A percentile compares a stretch with the other conserved stretches of the same genome.
phyloP scores from a whole-genome alignment of 2,329 filamentous ascomycete genomes.

The Apiospora malaysiana region DNA sequence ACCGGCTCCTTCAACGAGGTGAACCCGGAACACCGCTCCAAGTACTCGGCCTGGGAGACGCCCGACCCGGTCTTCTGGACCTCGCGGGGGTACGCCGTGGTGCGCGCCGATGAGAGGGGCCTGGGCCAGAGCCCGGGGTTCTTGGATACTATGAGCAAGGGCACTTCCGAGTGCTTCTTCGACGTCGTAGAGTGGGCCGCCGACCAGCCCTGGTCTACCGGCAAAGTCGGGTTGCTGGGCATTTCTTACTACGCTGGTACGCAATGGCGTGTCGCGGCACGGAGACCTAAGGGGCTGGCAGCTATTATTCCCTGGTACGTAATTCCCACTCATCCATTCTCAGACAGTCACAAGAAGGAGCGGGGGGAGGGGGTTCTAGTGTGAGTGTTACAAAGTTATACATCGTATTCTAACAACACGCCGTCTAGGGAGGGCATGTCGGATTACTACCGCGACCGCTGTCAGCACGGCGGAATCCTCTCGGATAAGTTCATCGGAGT shows the following conservation, averaged over 20 bases:
- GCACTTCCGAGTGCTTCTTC: constrained; percentile 54
- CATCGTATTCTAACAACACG: too few species aligned
- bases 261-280: constrained; percentile 56
- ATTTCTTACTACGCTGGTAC: constrained; percentile 55
- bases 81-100: constrained; percentile 57
- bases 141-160: constrained; percentile 55
- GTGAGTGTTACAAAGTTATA: too few species aligned
- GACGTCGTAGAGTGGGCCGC: constrained; percentile 57
- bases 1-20: constrained; percentile 53
- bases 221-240: constrained; percentile 55
- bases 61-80: constrained; percentile 65
- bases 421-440: constrained; percentile 54
- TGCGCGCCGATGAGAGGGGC: constrained; percentile 58
- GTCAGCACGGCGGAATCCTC: constrained; percentile 66
- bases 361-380: too few species aligned
- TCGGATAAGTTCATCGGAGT: constrained; percentile 64
- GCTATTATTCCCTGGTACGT: constrained; percentile 52
- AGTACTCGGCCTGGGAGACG: constrained; percentile 64
- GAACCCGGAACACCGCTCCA: constrained; percentile 57
- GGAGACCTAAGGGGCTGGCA: constrained; percentile 50
- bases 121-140: constrained; percentile 53
- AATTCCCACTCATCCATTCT: not conserved
- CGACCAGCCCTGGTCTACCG: constrained; percentile 52
- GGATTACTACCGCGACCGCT: constrained; percentile 62
- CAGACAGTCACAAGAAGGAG: too few species aligned